Evolutionary conservation across 2,329 filamentous ascomycete species (phyloP).

Genomic region (Xylariaceae sp.): DNA sequence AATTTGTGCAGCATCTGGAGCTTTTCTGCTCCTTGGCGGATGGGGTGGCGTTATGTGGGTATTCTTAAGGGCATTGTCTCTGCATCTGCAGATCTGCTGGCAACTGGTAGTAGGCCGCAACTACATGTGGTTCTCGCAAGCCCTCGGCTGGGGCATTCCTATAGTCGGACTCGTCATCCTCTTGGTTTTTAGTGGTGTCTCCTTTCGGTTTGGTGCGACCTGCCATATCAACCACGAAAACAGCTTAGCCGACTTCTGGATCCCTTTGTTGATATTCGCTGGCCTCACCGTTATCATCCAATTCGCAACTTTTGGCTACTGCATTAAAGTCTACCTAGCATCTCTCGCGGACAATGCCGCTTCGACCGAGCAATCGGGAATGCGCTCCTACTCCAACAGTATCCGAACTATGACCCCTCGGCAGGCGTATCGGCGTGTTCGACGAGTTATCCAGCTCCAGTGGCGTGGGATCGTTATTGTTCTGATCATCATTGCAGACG

Average conservation of each 20-base stretch:
- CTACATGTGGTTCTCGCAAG: conserved; percentile 87
- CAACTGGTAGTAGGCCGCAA: conserved; percentile 84
- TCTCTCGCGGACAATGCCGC: conserved; percentile 76
- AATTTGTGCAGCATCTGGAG: conserved; percentile 86
- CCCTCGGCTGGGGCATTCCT: conserved; percentile 83
- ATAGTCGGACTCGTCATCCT: conserved; percentile 75
- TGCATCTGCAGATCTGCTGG: conserved; percentile 98
- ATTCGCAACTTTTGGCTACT: conserved; percentile 77
- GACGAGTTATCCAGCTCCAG: conserved; percentile 86
- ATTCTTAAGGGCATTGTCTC: conserved; percentile 85
- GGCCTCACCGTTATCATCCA: conserved; percentile 71
- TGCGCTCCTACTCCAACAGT: conserved; percentile 79
- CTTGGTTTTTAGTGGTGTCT: conserved; percentile 86
- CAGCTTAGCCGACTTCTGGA: conserved; percentile 87
- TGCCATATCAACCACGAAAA: conserved; percentile 94
- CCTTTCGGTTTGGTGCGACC: conserved; percentile 87
- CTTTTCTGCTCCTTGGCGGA: conserved; percentile 84
- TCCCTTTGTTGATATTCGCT: conserved; percentile 74
- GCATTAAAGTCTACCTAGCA: conserved; percentile 90
- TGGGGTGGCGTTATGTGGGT: conserved; percentile 88
- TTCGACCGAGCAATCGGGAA: conserved; percentile 72
- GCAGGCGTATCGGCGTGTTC: conserved; percentile 86
- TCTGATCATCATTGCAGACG: conserved; percentile 85
- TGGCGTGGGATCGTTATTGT: conserved; percentile 94
- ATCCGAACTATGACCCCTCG: conserved; percentile 78